Evolutionary conservation across 192 early-diverging fungal species (phyloP).

Genomic region (Coemansia sp.): DNA sequence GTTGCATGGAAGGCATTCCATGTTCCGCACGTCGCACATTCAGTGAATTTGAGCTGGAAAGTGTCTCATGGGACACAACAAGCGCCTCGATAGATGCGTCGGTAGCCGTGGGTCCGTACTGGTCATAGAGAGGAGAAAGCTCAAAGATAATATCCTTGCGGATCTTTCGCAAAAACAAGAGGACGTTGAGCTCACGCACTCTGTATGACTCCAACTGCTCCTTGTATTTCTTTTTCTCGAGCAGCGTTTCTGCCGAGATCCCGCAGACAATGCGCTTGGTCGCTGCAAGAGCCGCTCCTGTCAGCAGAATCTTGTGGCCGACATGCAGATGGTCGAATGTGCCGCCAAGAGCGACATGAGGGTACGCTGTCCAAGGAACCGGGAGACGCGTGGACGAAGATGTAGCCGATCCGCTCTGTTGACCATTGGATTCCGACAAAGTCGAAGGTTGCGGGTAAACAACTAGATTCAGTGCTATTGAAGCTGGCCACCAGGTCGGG

Average conservation of each 20-base stretch:
- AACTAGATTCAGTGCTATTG: conserved; percentile 14
- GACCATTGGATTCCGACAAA: neutral
- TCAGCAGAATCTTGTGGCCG: conserved; percentile 92
- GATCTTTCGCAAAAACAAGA: conserved; percentile 61
- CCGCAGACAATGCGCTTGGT: conserved; percentile 66
- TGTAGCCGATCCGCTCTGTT: neutral
- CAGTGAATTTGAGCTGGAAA: conserved; percentile 70
- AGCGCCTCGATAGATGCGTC: conserved; percentile 74
- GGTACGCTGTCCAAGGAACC: conserved; percentile 31
- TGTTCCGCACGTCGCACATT: conserved; percentile 69
- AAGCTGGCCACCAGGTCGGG: conserved; percentile 45
- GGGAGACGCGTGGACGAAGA: conserved; percentile 9
- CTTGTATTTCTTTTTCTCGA: conserved; percentile 69
- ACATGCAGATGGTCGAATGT: conserved; percentile 97
- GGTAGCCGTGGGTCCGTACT: conserved; percentile 80
- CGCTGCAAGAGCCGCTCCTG: conserved; percentile 73
- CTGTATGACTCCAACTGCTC: conserved; percentile 69
- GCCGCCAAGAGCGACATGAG: conserved; percentile 71
- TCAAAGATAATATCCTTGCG: conserved; percentile 49
- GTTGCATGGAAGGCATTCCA: conserved; percentile 56
- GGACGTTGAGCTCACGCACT: conserved; percentile 60
- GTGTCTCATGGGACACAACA: conserved; percentile 82
- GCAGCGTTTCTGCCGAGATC: conserved; percentile 67
- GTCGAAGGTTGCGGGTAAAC: neutral
- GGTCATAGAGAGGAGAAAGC: conserved; percentile 74